A percentile compares a stretch with the other conserved stretches of the same genome.
phyloP scores from a whole-genome alignment of 192 early-diverging fungal genomes.

The Chytriomyces confervae region DNA sequence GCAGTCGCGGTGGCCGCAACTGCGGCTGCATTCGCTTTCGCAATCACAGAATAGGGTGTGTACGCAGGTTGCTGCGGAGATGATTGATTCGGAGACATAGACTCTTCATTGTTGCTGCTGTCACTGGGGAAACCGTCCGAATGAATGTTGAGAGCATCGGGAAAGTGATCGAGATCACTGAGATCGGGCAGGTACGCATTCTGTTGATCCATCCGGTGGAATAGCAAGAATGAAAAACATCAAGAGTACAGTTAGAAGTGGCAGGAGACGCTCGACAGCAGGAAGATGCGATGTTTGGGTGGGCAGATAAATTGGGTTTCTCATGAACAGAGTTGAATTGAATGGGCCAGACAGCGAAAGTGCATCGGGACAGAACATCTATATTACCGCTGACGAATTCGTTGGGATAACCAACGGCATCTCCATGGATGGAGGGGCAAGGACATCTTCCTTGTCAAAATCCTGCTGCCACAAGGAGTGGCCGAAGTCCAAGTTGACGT shows the following conservation, averaged over 20 bases:
- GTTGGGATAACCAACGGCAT: no score
- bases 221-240: conserved; percentile 6
- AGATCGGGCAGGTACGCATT: neutral
- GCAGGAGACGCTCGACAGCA: no score
- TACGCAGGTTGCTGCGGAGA: neutral
- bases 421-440: neutral
- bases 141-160: neutral
- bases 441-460: conserved; percentile 10
- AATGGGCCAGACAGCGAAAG: no score
- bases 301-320: no score
- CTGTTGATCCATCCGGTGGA: neutral
- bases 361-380: no score
- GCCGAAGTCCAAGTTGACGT: neutral
- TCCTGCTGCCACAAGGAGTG: conserved; percentile 21
- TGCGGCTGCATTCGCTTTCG: conserved; percentile 16
- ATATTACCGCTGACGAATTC: no score
- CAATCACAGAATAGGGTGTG: conserved; percentile 28
- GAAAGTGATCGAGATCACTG: neutral
- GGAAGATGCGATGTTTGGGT: no score
- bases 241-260: neutral
- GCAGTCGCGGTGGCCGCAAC: neutral
- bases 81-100: neutral
- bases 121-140: neutral
- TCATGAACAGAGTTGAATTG: no score
- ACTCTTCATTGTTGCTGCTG: neutral